Percentiles rank a stretch among this genome's conserved stretches.
Evolutionary conservation across 2,329 filamentous ascomycete species (phyloP).

Genomic region (Talaromyces pinophilus): DNA sequence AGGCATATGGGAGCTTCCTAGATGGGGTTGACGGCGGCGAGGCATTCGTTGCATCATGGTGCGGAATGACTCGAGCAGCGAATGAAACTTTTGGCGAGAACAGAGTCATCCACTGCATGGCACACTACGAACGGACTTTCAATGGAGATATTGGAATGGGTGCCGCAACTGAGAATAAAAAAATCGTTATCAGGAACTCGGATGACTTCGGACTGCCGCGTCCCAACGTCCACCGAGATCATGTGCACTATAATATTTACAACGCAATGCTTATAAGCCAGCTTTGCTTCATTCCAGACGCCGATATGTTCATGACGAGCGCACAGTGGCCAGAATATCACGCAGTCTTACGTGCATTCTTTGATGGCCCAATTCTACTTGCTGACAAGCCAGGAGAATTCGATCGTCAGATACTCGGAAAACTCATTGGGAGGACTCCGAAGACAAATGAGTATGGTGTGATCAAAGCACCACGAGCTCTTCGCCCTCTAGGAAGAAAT

Average conservation of each 20-base stretch:
- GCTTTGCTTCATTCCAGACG: background rate
- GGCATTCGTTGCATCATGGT: background rate
- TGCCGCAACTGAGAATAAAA: background rate
- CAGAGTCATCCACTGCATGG: constrained; percentile 11
- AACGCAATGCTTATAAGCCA: constrained; percentile 1
- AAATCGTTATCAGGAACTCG: constrained; percentile 4
- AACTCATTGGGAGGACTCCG: too few species aligned
- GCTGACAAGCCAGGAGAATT: constrained; percentile 3
- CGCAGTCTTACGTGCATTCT: constrained; percentile 4
- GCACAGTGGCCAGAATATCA: constrained; percentile 11
- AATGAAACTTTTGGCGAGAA: constrained; percentile 5
- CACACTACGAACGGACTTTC: constrained; percentile 11
- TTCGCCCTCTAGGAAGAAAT: constrained; percentile 2
- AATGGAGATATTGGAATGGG: constrained; percentile 14
- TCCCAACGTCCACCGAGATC: background rate
- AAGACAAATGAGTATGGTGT: too few species aligned
- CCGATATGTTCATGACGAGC: constrained; percentile 14
- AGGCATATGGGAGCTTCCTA: background rate
- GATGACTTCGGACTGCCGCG: constrained; percentile 5
- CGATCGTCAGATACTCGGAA: too few species aligned
- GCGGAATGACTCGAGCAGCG: background rate
- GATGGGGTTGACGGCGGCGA: constrained; percentile 2
- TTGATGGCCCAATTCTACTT: background rate
- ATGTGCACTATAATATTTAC: constrained; percentile 10
- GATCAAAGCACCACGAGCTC: too few species aligned